Evolutionary conservation across 768 basidiomycete species (phyloP), one percentile per base, ranked within the genome.

Genomic region (Lactarius tabidus): DNA sequence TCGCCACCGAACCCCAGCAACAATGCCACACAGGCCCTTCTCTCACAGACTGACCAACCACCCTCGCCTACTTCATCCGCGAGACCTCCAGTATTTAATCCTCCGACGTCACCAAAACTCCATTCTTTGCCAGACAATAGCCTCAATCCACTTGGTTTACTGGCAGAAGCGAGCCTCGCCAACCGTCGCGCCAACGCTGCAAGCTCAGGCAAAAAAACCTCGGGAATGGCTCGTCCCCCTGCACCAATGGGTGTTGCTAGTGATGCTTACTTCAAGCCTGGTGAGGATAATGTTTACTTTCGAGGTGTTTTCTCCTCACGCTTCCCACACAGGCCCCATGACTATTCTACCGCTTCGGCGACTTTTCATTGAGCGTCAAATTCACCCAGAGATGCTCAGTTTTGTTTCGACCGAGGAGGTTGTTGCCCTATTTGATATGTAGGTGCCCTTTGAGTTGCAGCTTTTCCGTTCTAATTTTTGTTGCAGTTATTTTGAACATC

Each of bases 311-410:
- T 53, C 70, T 67, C 53, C 45, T 63, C 39, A 69, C 8, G 39
- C 57, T 43, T 57, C 53, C 56, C 29, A 39, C 29, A 39, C 62
- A 91, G 91, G 92, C 29, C 93, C 93, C 0, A 93, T 95, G 85
- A 91, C 90, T 6, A 91, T 93, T 53, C 74, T 95, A 51, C 93
- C 93, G 0, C 81, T 95, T 51, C 85, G 91, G 35, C 80, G 91
- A 59, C 75, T 94, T 64, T 91, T 86, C 74, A 95, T 95, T 59
- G 91, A 95, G 75, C 85, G 91, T 28, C 90, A 95, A 74, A 78
- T 95, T 35, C 93, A 95, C 71, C 95, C 95, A 0, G 95, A 97
- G 72, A 95, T 97, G 86, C 79, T 98, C 45, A 92, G 81, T 68
- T 95, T 96, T 69, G 89, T 93, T 3, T 80, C 80, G 62, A 90